These are phyloP conservation scores for Aegilops tauschii DNA, from an alignment of 176 grass and related monocot species.

Conservation along the genomic window DNA sequence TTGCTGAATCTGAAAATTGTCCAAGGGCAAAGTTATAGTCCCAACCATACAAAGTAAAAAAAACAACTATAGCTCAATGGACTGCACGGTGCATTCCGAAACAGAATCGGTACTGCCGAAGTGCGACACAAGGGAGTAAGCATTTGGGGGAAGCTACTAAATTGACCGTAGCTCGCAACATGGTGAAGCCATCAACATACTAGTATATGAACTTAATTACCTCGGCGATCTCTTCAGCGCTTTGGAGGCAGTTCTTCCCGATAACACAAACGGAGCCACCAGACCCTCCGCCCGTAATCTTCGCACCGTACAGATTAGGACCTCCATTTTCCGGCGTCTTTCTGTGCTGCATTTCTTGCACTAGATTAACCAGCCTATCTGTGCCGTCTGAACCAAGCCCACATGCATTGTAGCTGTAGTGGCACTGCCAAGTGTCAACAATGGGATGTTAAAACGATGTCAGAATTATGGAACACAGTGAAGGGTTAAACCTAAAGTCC, in stretches of 20 bases:
- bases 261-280: slow-evolving; percentile 66
- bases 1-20: slow-evolving; percentile 71
- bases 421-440: slow-evolving; percentile 53
- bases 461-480: background rate
- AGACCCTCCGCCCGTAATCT: slow-evolving; percentile 75
- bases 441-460: background rate
- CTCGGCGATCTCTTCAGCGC: slow-evolving; percentile 67
- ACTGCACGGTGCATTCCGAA: background rate
- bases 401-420: slow-evolving; percentile 89
- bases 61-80: too few species aligned
- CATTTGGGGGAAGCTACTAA: background rate
- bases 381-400: slow-evolving; percentile 87
- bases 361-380: slow-evolving; percentile 61
- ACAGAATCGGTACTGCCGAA: background rate
- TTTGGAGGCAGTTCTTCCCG: slow-evolving; percentile 58
- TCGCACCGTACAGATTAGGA: slow-evolving; percentile 58
- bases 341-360: slow-evolving; percentile 71
- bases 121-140: background rate
- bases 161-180: too few species aligned
- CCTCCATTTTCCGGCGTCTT: slow-evolving; percentile 9
- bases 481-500: background rate
- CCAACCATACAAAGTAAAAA: background rate
- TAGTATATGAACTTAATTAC: slow-evolving; percentile 9
- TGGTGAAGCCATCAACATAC: background rate
- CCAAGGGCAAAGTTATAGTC: background rate